Conservation (phyloP, 2,329 filamentous ascomycete species). For the Botrytis galanthina region DNA sequence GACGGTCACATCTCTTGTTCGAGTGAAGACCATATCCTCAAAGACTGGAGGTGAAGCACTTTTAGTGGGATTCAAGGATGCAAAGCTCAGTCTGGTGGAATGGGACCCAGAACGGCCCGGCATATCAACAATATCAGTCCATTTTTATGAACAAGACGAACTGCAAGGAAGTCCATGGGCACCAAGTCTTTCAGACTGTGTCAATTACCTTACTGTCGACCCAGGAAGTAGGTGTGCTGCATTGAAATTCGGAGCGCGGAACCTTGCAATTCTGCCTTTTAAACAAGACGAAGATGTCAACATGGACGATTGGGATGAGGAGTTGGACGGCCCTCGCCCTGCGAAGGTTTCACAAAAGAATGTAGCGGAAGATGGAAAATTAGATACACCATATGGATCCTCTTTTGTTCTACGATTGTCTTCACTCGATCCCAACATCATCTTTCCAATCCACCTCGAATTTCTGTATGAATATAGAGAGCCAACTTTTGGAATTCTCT, state of each 20-base stretch:
- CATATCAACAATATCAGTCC: constrained; percentile 87
- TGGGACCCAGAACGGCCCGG: constrained; percentile 82
- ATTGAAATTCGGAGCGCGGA: constrained; percentile 85
- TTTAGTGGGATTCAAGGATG: constrained; percentile 81
- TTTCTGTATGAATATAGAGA: constrained; percentile 97
- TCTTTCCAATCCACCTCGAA: constrained; percentile 85
- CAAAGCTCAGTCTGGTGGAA: constrained; percentile 88
- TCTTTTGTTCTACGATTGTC: constrained; percentile 93
- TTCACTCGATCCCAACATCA: constrained; percentile 79
- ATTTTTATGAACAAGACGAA: constrained; percentile 97
- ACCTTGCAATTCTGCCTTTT: constrained; percentile 91
- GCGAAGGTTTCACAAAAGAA: constrained; percentile 41
- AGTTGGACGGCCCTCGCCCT: constrained; percentile 67
- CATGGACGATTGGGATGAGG: constrained; percentile 87
- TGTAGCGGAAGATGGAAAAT: constrained; percentile 36
- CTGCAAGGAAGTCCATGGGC: constrained; percentile 80
- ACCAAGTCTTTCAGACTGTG: constrained; percentile 68
- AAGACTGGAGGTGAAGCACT: constrained; percentile 81
- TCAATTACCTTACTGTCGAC: constrained; percentile 82
- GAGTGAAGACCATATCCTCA: constrained; percentile 69
- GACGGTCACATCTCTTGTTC: constrained; percentile 77
- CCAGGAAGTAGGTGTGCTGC: constrained; percentile 91
- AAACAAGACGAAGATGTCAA: constrained; percentile 86
- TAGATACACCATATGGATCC: constrained; percentile 71
- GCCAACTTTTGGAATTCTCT: constrained; percentile 93